These are phyloP conservation scores for Amauroascus niger DNA, from an alignment of 2,329 filamentous ascomycete genomes.

Conservation along the genomic window DNA sequence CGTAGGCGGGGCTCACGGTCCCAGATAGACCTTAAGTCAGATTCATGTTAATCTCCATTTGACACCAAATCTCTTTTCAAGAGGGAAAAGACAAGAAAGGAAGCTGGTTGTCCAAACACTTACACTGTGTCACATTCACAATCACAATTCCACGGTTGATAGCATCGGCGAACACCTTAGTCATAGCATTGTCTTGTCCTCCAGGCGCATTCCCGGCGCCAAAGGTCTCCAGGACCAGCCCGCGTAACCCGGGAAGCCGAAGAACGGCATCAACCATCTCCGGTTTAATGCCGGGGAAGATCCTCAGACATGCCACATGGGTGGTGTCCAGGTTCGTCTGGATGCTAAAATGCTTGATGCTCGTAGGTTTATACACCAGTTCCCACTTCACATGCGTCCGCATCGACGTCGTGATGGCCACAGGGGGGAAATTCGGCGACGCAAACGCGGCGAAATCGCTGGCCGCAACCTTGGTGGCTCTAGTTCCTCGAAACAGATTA, in stretches of 20 bases:
- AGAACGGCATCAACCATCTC: conserved; percentile 85
- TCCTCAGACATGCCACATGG: conserved; percentile 80
- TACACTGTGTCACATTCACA: conserved; percentile 86
- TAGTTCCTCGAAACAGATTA: conserved; percentile 77
- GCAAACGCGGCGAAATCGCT: conserved; percentile 80
- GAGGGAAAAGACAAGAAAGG: neutral
- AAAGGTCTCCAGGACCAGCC: conserved; percentile 82
- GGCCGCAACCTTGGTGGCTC: conserved; percentile 78
- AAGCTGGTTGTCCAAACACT: conserved; percentile 35
- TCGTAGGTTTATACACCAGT: conserved; percentile 62
- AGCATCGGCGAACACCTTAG: conserved; percentile 64
- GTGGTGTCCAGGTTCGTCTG: conserved; percentile 69
- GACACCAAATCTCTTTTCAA: neutral
- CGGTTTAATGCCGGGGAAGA: conserved; percentile 89
- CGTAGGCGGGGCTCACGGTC: conserved; percentile 68
- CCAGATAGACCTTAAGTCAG: conserved; percentile 47
- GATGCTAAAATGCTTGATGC: conserved; percentile 63
- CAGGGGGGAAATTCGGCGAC: conserved; percentile 72
- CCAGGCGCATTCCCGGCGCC: conserved; percentile 86
- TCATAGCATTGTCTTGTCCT: conserved; percentile 68
- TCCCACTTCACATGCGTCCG: conserved; percentile 75
- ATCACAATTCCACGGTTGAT: conserved; percentile 74
- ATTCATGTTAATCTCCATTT: neutral
- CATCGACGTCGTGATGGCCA: conserved; percentile 71
- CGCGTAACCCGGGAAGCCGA: conserved; percentile 62